These are phyloP conservation scores for Colletotrichum sp. DNA, from an alignment of 2,329 filamentous ascomycete genomes.

Conservation along the genomic window DNA sequence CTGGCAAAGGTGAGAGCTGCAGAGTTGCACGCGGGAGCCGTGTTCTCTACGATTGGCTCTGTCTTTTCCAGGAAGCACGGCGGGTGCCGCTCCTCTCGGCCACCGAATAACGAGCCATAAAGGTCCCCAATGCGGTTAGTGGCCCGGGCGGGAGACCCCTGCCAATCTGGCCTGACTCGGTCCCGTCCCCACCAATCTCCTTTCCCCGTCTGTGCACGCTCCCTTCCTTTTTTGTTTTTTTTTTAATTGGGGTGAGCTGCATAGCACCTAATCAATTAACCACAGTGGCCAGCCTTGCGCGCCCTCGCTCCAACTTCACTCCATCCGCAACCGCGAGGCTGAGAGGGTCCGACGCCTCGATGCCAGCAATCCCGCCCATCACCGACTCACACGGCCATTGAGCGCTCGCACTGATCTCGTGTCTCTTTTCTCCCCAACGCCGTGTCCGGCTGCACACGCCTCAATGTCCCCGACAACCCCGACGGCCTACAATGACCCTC, in stretches of 20 bases:
- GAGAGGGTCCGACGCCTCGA: slow-evolving; percentile 1
- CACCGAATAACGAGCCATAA: background rate
- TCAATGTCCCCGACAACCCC: slow-evolving; percentile 19
- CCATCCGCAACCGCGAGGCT: slow-evolving; percentile 14
- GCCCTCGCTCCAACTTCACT: background rate
- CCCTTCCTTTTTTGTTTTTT: background rate
- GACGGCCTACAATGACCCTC: slow-evolving; percentile 19
- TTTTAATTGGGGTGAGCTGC: background rate
- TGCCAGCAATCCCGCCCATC: background rate
- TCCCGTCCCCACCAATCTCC: slow-evolving; percentile 4
- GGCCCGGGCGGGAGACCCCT: background rate
- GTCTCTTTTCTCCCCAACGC: background rate
- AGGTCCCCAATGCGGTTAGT: background rate
- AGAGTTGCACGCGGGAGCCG: background rate
- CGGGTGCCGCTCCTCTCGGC: slow-evolving; percentile 7
- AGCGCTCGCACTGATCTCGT: background rate
- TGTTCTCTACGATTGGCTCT: background rate
- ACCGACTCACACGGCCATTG: background rate
- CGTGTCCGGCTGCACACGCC: background rate
- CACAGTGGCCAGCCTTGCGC: background rate
- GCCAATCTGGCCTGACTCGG: background rate
- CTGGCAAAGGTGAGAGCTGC: background rate
- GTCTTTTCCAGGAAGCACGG: background rate
- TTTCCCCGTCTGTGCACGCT: slow-evolving; percentile 16
- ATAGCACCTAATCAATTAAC: background rate